Conservation (phyloP, 441 rosid species). For the Pelargonium cotyledonis region DNA sequence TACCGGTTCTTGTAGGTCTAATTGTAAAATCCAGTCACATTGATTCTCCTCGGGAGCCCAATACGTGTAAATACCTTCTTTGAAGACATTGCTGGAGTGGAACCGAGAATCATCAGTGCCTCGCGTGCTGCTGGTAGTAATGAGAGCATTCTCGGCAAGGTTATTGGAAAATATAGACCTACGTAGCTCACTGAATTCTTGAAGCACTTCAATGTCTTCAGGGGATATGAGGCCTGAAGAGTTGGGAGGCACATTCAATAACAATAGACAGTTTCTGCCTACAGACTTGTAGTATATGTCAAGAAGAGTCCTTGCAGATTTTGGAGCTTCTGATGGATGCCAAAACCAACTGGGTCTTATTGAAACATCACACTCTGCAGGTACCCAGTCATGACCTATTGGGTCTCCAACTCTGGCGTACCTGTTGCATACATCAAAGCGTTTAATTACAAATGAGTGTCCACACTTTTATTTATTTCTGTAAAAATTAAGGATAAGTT, state of each 20-base stretch:
- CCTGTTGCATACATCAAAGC: constrained; percentile 31
- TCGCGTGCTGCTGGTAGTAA: constrained; percentile 52
- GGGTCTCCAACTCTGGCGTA: constrained; percentile 61
- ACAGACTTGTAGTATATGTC: constrained; percentile 66
- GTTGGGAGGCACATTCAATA: constrained; percentile 79
- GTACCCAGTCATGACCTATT: constrained; percentile 73
- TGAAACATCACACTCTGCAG: constrained; percentile 89
- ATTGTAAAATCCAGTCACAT: constrained; percentile 40
- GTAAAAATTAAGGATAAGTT: no score
- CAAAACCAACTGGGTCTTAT: constrained; percentile 95
- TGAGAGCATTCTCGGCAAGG: constrained; percentile 37
- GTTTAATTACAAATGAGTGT: not conserved
- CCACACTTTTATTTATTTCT: no score
- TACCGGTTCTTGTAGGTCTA: constrained; percentile 41
- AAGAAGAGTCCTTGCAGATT: constrained; percentile 60
- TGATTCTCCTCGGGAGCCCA: constrained; percentile 78
- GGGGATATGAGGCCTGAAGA: constrained; percentile 67
- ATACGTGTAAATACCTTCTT: constrained; percentile 53
- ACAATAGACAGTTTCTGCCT: constrained; percentile 66
- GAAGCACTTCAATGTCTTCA: constrained; percentile 58
- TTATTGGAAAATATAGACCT: constrained; percentile 52
- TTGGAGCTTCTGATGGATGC: constrained; percentile 74
- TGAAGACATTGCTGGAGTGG: constrained; percentile 40
- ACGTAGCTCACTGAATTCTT: constrained; percentile 48
- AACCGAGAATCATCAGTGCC: constrained; percentile 26